Conservation (phyloP, 768 basidiomycete species). For the Hydnum rufescens region DNA sequence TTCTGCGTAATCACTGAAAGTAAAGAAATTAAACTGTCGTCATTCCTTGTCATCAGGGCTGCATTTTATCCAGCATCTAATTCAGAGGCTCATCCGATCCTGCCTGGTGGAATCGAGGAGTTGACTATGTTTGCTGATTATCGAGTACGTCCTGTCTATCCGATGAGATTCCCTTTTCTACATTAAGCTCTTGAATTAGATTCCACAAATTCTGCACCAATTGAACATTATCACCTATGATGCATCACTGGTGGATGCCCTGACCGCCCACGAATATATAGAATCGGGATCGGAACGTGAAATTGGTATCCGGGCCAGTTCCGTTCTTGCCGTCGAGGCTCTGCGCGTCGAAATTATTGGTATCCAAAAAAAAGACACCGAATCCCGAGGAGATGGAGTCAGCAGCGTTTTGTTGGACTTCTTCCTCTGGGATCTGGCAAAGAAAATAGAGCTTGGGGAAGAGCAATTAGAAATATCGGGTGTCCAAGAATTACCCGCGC, state of each 20-base stretch:
- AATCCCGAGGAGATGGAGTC: conserved; percentile 15
- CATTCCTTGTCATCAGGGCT: conserved; percentile 26
- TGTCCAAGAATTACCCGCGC: conserved; percentile 40
- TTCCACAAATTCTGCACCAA: conserved; percentile 73
- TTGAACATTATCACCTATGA: conserved; percentile 59
- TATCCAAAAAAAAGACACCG: conserved; percentile 11
- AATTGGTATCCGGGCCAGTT: conserved; percentile 58
- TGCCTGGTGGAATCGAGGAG: conserved; percentile 45
- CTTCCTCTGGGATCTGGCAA: conserved; percentile 63
- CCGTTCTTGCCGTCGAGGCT: conserved; percentile 60
- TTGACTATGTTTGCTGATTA: conserved; percentile 94
- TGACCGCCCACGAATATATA: conserved; percentile 28
- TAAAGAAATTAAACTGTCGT: neutral
- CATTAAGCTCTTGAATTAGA: no score
- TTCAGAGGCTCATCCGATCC: conserved; percentile 39
- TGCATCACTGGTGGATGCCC: conserved; percentile 30
- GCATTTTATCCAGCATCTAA: conserved; percentile 44
- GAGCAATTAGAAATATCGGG: conserved; percentile 17
- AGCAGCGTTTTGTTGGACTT: conserved; percentile 79
- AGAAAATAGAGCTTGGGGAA: conserved; percentile 37
- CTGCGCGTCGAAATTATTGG: conserved; percentile 38
- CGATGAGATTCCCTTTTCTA: neutral
- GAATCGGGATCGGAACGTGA: conserved; percentile 45
- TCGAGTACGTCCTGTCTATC: conserved; percentile 17
- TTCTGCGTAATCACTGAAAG: neutral